Base-by-base conservation (phyloP, 2,329 filamentous ascomycete species). In the Pseudogymnoascus verrucosus region DNA sequence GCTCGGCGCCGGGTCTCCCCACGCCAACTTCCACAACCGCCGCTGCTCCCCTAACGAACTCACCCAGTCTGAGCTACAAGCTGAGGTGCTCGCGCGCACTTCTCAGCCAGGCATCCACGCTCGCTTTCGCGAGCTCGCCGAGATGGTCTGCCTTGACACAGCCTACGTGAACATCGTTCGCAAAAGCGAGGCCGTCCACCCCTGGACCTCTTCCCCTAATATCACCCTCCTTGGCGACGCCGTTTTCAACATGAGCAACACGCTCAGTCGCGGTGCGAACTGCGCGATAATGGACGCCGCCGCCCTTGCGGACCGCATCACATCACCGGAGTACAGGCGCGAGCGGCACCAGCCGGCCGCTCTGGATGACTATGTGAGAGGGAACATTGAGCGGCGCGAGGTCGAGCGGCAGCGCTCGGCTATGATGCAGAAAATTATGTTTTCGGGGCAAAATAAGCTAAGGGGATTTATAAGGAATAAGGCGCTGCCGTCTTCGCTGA, bases 161-260 rank as follows among this genome's bases (percentile, higher is more conserved):
- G 66, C 64, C 1, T 70, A 68, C 59, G 34, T 71, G 2, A 67
- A 71, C 40, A 57, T 67, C 10, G 68, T 70, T 3, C 61, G 64
- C n/a, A 69, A 70, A 36, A 68, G 65, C 36, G 64, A 71, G 28
- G 67, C 66, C 5, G 62, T 71, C 16, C 68, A 67, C 23, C 44
- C 57, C 5, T 71, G 70, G 70, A 47, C 19, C 8, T 65, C 68
- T 16, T 64, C 64, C 1, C 65, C 63, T 11, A 63, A 14, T 31
- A 66, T 71, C 8, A 71, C 70, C 2, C 60, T 71, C 28, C 65
- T 71, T 28, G 70, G 70, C 1, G 70, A 71, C 67, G 65, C 69
- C 12, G 69, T 71, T 21, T 69, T 71, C 39, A 71, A 70, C 59
- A 71, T 71, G 28, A 66, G 68, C 14, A 71, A 68, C 0, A 71